phyloP scores from a whole-genome alignment of 2,329 filamentous ascomycete genomes.

The Sphaerostilbella broomeana region DNA sequence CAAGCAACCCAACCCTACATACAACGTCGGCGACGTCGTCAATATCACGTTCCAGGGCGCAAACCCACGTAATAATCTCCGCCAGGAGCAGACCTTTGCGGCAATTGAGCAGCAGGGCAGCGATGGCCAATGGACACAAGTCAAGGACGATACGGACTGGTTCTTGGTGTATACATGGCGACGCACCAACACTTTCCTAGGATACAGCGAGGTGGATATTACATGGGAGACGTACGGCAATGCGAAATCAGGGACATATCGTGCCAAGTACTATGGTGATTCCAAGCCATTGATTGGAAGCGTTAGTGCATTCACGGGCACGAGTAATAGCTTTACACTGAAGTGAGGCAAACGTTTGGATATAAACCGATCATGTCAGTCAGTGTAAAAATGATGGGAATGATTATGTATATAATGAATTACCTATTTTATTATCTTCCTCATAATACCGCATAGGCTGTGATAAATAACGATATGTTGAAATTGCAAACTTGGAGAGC shows the following conservation, averaged over 20 bases:
- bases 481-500: too few relatives aligned
- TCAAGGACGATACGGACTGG: slow-evolving; percentile 77
- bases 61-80: slow-evolving; percentile 83
- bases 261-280: slow-evolving; percentile 80
- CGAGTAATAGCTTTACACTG: slow-evolving; percentile 18
- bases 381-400: too few relatives aligned
- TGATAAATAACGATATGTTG: too few relatives aligned
- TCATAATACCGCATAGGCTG: too few relatives aligned
- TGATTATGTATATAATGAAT: too few relatives aligned
- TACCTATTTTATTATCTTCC: too few relatives aligned
- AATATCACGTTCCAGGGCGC: slow-evolving; percentile 72
- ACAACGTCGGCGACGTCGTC: slow-evolving; percentile 55
- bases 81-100: slow-evolving; percentile 69
- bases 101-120: slow-evolving; percentile 58
- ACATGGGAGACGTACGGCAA: slow-evolving; percentile 60
- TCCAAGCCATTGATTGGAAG: slow-evolving; percentile 51
- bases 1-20: slow-evolving; percentile 45
- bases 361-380: too few relatives aligned
- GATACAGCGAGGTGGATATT: slow-evolving; percentile 70
- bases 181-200: slow-evolving; percentile 60
- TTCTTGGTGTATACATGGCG: slow-evolving; percentile 74
- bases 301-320: slow-evolving; percentile 25
- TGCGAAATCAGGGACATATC: slow-evolving; percentile 60
- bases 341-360: not conserved
- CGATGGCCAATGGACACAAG: slow-evolving; percentile 51